Conservation (phyloP, 1,139 yeast genomes). For the Candida freyschussii region DNA sequence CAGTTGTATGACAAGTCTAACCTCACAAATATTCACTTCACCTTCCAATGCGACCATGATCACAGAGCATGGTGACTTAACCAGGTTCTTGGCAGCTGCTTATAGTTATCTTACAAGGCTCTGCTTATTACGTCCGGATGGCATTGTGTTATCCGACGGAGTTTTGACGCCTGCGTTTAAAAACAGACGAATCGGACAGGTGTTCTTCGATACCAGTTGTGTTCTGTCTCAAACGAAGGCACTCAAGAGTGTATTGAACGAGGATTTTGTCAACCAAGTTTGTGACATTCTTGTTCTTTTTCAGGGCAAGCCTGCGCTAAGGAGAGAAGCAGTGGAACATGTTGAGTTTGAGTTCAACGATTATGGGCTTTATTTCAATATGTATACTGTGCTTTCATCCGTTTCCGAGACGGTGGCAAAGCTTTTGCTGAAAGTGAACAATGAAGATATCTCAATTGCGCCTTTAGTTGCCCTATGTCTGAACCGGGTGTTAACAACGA, state of each 20-base stretch:
- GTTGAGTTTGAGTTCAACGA: conserved; percentile 89
- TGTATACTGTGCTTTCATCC: conserved; percentile 65
- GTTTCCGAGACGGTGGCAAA: conserved; percentile 54
- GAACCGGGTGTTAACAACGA: conserved; percentile 13
- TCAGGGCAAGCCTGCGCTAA: conserved; percentile 75
- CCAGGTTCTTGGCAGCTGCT: conserved; percentile 62
- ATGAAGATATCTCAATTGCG: too few relatives aligned
- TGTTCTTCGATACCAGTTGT: conserved; percentile 80
- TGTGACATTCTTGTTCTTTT: conserved; percentile 65
- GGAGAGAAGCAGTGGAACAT: conserved; percentile 74
- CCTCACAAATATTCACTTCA: conserved; percentile 85
- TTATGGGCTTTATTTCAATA: conserved; percentile 77
- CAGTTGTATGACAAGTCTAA: conserved; percentile 66
- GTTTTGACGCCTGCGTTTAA: conserved; percentile 50
- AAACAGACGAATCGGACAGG: conserved; percentile 79
- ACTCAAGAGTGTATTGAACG: conserved; percentile 38
- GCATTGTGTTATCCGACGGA: conserved; percentile 39
- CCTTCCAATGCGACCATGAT: conserved; percentile 73
- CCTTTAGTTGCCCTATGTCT: conserved; percentile 10
- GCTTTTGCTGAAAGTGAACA: conserved; percentile 14
- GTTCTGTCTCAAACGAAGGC: conserved; percentile 66
- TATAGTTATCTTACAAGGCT: conserved; percentile 61
- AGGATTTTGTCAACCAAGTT: conserved; percentile 38
- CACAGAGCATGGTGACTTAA: conserved; percentile 63
- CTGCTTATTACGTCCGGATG: conserved; percentile 44